Evolutionary conservation across 208 protist genomes (phyloP).

Genomic region (Endotrypanum monterogeii): DNA sequence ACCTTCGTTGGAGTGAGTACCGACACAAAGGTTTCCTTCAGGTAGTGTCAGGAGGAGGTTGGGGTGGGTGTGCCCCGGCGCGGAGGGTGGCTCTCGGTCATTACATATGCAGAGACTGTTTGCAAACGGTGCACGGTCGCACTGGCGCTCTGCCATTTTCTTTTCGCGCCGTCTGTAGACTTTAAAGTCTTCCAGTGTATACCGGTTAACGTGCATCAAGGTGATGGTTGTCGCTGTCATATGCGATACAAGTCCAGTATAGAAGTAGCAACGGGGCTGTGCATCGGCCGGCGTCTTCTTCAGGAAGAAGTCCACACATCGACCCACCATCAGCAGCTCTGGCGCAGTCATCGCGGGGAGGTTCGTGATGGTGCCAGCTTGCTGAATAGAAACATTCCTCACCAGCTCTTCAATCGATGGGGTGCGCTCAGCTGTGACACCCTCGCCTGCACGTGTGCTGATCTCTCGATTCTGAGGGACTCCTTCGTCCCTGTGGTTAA

Average conservation of each 20-base stretch:
- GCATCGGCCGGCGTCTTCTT: constrained; percentile 33
- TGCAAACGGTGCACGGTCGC: too few species aligned
- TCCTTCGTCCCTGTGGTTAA: not conserved
- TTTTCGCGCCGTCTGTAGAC: constrained; percentile 15
- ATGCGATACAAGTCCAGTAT: constrained; percentile 60
- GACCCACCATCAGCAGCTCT: constrained; percentile 74
- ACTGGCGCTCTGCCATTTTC: not conserved
- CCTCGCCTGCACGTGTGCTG: not conserved
- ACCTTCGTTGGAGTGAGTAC: too few species aligned
- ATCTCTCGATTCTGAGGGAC: not conserved
- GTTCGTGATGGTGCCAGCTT: constrained; percentile 53
- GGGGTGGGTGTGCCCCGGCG: too few species aligned
- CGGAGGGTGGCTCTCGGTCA: too few species aligned
- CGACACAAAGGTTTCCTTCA: too few species aligned
- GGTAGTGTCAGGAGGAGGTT: too few species aligned
- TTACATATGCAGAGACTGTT: too few species aligned
- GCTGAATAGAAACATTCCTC: constrained; percentile 39
- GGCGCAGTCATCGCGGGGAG: constrained; percentile 50
- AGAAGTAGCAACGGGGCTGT: constrained; percentile 38
- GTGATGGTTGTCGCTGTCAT: constrained; percentile 63
- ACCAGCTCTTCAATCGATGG: constrained; percentile 33
- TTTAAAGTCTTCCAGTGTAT: constrained; percentile 58
- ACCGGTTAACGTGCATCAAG: constrained; percentile 65
- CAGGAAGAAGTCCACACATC: constrained; percentile 52
- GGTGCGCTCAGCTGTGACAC: not conserved